Evolutionary conservation across 352 stramenopile species (phyloP), one percentile per base, ranked within the genome.

Genomic region (Phytophthora pistaciae): DNA sequence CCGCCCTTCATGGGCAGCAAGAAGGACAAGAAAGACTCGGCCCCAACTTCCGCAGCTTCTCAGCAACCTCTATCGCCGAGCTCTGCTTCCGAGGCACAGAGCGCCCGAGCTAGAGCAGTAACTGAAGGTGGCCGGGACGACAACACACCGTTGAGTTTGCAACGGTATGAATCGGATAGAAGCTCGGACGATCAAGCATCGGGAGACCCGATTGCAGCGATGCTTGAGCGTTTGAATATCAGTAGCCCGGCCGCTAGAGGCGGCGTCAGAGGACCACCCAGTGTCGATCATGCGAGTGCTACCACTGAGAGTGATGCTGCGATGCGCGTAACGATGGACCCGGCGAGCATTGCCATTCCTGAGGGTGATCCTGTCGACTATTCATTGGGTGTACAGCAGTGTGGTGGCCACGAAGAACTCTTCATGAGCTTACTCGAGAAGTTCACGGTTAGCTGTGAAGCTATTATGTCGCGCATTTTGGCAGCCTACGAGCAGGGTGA

Each of bases 331-430:
- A 66, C 67, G 13, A 77, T 75, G 66, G 50, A 77, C 36, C 75
- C 72, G 23, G 42, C 66, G 64, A 84, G 72, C 27, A 83, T 92
- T 63, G 67, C 56, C 16, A 96, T 96, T 60, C 88, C 88, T 1
- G 87, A 92, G 27, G 88, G 88, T 21, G 88, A 96, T 40, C 88
- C 88, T 4, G 83, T 96, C 9, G 84, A 96, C 73, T 94, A 92
- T 56, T 83, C 88, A 29, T 72, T 90, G 27, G 88, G 88, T 23
- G 88, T 96, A 1, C 77, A 92, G 36, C 88, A 96, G 68, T 96
- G 88, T 64, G 88, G 87, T n/a, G 85, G 77, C 9, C 72, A 80
- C 7, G 88, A 96, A 76, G 85, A 93, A 31, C 74, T 96, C 16
- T 94, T 96, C 59, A 63, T 94, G 55, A 91, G 83, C 21, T 70